Conservation (phyloP, 2,329 filamentous ascomycete species). For the Fusarium ramigenum region DNA sequence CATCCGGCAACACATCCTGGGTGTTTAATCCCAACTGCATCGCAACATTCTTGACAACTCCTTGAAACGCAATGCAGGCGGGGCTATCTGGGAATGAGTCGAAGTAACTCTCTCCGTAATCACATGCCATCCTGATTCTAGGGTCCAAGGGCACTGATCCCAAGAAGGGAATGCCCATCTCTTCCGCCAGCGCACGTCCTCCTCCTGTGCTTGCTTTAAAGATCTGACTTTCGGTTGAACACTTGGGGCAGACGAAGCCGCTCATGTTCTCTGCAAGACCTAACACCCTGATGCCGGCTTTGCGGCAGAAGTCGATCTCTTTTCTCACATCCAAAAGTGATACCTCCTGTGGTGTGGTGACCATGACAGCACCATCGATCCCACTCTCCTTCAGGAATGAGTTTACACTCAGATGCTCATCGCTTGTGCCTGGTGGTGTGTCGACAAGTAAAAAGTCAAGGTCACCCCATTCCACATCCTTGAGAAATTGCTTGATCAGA, state of each 20-base stretch:
- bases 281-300: constrained; percentile 88
- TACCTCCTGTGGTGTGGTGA: constrained; percentile 96
- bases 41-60: constrained; percentile 79
- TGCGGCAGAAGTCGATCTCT: constrained; percentile 97
- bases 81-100: constrained; percentile 94
- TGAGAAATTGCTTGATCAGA: constrained; percentile 96
- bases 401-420: constrained; percentile 96
- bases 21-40: constrained; percentile 71
- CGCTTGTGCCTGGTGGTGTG: constrained; percentile 92
- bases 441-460: constrained; percentile 94
- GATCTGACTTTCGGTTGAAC: constrained; percentile 82
- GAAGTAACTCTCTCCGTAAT: constrained; percentile 97
- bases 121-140: constrained; percentile 93
- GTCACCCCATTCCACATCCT: constrained; percentile 97
- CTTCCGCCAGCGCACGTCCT: constrained; percentile 79
- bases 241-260: constrained; percentile 94
- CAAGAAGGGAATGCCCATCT: constrained; percentile 88
- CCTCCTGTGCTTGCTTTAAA: constrained; percentile 94
- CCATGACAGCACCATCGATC: constrained; percentile 90
- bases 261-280: constrained; percentile 98
- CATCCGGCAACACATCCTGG: constrained; percentile 58
- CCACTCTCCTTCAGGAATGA: constrained; percentile 89
- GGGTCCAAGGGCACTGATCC: constrained; percentile 93
- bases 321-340: constrained; percentile 91
- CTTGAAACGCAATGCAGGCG: constrained; percentile 82